Base-by-base conservation (phyloP, 306 rosid species). In the Trifolium repens region DNA sequence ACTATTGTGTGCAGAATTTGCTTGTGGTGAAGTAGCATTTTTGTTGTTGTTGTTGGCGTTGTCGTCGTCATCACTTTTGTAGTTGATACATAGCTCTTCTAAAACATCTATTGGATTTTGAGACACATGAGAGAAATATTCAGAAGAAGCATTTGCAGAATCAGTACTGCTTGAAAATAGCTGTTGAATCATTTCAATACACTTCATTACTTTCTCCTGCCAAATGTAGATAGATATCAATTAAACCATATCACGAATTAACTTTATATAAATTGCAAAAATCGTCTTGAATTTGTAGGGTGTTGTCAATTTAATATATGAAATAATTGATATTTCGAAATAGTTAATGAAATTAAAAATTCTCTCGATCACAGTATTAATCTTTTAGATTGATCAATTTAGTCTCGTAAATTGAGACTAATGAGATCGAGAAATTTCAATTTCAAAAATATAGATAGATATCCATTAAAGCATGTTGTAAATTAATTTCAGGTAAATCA, bases 181-280 rank as follows among this genome's bases (percentile, higher is more conserved):
- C 22, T 80, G 89, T 0, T 83, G 67, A 12, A 96, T 70, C 90
- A 92, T 35, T 66, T 88, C 53, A 59, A 89, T 40, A 53, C 99
- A 92, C 66, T 84, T 88, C 75, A 88, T n/a, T 44, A 89, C 84
- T 71, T 86, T 96, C 87, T 92, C 86, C 98, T 94, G 90, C 85
- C 78, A 70, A 62, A 44, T 67, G 72, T 67, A 42, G 37, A 67
- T 61, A 3, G 39, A 27, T 12, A 9, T 19, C 24, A 12, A 44
- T 64, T 26, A 35, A 44, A 24, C 40, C 46, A 59, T 52, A 40
- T 15, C 55, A 67, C 30, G 40, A 49, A 30, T 46, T 72, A 35
- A 57, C 40, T 70, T 58, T 26, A 57, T 13, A 57, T 13, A 11
- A 22, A 4, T 55, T 27, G 11, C 14, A 2, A 53, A 53, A 53